Conservation (phyloP, 495 filamentous ascomycete genomes). For the Saxophila tyrrhenica region DNA sequence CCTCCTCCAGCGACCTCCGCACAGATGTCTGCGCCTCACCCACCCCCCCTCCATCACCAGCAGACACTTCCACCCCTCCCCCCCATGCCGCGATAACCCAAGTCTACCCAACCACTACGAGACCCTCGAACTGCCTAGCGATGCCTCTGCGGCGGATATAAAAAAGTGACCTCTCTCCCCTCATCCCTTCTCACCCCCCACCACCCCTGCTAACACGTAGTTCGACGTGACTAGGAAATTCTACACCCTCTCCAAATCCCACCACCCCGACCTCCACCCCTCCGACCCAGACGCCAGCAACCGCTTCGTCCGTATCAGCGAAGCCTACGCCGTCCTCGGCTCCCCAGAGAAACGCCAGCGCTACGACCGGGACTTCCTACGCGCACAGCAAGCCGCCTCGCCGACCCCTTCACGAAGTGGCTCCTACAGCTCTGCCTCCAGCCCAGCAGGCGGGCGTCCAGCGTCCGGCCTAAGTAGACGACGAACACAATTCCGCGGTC, state of each 20-base stretch:
- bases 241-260: conserved; percentile 78
- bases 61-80: conserved; percentile 26
- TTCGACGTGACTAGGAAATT: conserved; percentile 50
- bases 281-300: conserved; percentile 55
- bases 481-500: conserved; percentile 62
- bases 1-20: conserved; percentile 9
- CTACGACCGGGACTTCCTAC: conserved; percentile 63
- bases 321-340: conserved; percentile 73
- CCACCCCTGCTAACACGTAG: background rate
- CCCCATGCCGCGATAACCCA: conserved; percentile 11
- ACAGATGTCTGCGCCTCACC: background rate
- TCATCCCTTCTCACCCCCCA: background rate
- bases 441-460: conserved; percentile 23
- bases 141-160: conserved; percentile 62
- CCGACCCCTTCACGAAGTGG: conserved; percentile 21
- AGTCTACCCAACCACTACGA: conserved; percentile 59
- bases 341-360: conserved; percentile 55
- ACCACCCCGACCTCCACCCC: conserved; percentile 91
- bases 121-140: conserved; percentile 57
- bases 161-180: conserved; percentile 83
- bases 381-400: conserved; percentile 21
- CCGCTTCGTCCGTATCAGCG: conserved; percentile 75
- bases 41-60: background rate
- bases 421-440: conserved; percentile 32
- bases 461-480: conserved; percentile 66